phyloP scores from a whole-genome alignment of 2,329 filamentous ascomycete species.

The Scedosporium aurantiacum region DNA sequence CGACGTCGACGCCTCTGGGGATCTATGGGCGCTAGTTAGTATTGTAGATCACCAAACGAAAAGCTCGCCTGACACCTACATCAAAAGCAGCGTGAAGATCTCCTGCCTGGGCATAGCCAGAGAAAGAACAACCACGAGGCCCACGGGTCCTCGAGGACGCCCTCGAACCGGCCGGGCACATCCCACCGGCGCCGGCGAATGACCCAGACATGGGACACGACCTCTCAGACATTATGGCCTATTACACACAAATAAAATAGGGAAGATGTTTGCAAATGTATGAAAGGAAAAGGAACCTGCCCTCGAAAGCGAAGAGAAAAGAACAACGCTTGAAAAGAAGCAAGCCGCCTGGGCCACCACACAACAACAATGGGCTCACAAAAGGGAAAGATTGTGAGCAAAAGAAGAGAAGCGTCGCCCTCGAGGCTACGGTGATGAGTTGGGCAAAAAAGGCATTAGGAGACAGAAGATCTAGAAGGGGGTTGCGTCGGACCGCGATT shows the following conservation, averaged over 20 bases:
- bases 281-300: slow-evolving; percentile 3
- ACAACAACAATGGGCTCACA: background rate
- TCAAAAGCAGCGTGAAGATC: slow-evolving; percentile 23
- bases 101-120: slow-evolving; percentile 18
- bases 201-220: slow-evolving; percentile 23
- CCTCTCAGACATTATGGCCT: slow-evolving; percentile 17
- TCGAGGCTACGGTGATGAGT: background rate
- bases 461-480: background rate
- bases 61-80: slow-evolving; percentile 14
- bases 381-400: background rate
- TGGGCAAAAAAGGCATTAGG: background rate
- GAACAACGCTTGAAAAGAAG: background rate
- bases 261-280: background rate
- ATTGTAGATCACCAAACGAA: background rate
- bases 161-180: slow-evolving; percentile 3
- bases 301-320: background rate
- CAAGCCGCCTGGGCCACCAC: slow-evolving; percentile 5
- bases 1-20: slow-evolving; percentile 30
- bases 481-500: background rate
- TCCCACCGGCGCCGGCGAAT: slow-evolving; percentile 15
- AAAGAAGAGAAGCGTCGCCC: slow-evolving; percentile 2
- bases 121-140: slow-evolving; percentile 22
- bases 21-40: slow-evolving; percentile 23
- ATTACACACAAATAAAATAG: background rate
- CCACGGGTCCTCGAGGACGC: slow-evolving; percentile 12